Evolutionary conservation across 371 early-diverging fungal genomes (phyloP), one percentile per base, ranked within the genome.

Genomic region (Syncephalastrum contaminatum): DNA sequence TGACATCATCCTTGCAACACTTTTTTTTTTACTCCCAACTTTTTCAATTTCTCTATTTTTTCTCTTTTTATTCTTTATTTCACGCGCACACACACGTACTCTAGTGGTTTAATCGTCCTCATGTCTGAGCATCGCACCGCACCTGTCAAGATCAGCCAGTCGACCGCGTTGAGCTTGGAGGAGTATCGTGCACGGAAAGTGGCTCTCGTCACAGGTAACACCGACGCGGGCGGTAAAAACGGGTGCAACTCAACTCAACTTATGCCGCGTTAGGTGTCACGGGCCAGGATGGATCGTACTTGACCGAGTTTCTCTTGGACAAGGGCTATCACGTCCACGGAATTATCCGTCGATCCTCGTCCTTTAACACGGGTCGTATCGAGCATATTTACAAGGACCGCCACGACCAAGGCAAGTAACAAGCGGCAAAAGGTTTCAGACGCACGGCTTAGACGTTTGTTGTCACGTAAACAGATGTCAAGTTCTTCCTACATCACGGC

Each of bases 301-400:
- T 91, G 25, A 80, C 88, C 4, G 91, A 89, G 67, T 80, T 88
- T 14, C 71, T 89, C 44, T 63, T 90, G 51, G 64, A 66, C 25
- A 88, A 88, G 73, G 90, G 88, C 63, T 91, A 91, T 65, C 79
- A 75, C 42, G 91, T 91, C 20, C 91, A 91, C 59, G 91, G 91
- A 49, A 85, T 91, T 63, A 88, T 91, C 59, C 83, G 91, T 21
- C 78, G 90, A 22, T 89, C 89, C 4, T 86, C 88, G 13, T 88
- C 88, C 2, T 88, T 90, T 75, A 89, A 91, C 72, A 89, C 88
- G 24, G 85, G 87, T 16, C 72, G 89, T 56, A 88, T 89, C 57
- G 87, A 86, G 63, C 89, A 89, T 64, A 77, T 89, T 41, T 89
- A 88, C 77, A 75, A 77, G 59, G 86, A 88, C 63, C 72, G 70